Evolutionary conservation across 106 monocot species (phyloP), one percentile per base, ranked within the genome.

Genomic region (Dioscorea alata): DNA sequence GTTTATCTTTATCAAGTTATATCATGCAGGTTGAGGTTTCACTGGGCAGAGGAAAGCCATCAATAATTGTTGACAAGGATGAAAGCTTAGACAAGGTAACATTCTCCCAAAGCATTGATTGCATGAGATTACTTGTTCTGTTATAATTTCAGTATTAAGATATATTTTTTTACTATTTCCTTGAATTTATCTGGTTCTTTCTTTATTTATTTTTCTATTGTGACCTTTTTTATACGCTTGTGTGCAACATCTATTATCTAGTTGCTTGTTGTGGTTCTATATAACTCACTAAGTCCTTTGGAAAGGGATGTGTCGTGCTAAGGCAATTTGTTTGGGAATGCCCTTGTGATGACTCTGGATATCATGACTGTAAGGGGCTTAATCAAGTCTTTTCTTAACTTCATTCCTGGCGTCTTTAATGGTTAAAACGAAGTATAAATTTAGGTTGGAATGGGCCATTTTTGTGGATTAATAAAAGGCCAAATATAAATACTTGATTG

Each of bases 1-100:
- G 4, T 32, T 32, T 25, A 12, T 42, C 12, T 19, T 50, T 12
- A 13, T 31, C 5, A 4, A 61, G 50, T 21, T 33, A 49, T 56
- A 22, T 6, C 25, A 23, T 75, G 24, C 80, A 94, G 93, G 84
- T 90, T 76, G 90, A 94, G 75, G 77, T 90, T 66, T 78, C 81
- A 32, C 61, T 72, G 21, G 87, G 93, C 12, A 84, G 87, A 84
- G 93, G 93, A 65, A 94, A 75, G 61, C 84, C 86, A 63, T 68
- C 78, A 23, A 23, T 82, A 18, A 23, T 87, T 71, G 25, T 94
- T 69, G 90, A 89, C 52, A 82, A 76, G 34, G 93, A 94, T 76
- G 93, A 94, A 78, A 78, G 86, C 61, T 71, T 90, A 52, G 93
- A 76, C 13, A 94, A 90, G 67, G 93, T 94, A 75, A 72, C 64